A percentile compares a stretch with the other conserved stretches of the same genome.
phyloP scores from a whole-genome alignment of 2,329 filamentous ascomycete genomes.

The Canariomyces notabilis region DNA sequence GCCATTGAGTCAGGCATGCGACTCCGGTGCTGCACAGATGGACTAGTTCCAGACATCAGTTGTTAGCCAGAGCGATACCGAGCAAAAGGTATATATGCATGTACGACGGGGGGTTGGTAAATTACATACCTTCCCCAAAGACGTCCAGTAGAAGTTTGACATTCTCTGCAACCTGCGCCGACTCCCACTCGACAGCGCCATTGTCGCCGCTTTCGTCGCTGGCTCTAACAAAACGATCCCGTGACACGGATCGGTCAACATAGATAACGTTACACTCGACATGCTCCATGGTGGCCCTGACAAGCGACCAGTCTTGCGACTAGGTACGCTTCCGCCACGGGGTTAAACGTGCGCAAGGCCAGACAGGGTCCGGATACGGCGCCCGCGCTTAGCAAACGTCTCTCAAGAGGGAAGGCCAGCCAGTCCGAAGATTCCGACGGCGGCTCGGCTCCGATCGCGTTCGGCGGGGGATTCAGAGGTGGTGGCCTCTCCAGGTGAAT shows the following conservation, averaged over 20 bases:
- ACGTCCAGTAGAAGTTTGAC: slow-evolving; percentile 47
- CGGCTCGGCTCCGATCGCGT: slow-evolving; percentile 19
- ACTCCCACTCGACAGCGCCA: slow-evolving; percentile 29
- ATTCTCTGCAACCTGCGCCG: slow-evolving; percentile 40
- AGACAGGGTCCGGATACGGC: slow-evolving; percentile 12
- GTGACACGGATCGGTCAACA: slow-evolving; percentile 49
- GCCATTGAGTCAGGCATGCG: slow-evolving; percentile 49
- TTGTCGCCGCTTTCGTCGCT: slow-evolving; percentile 18
- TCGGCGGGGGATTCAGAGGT: not conserved
- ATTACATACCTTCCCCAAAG: slow-evolving; percentile 54
- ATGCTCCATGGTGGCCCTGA: slow-evolving; percentile 52
- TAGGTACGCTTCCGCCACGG: slow-evolving; percentile 51
- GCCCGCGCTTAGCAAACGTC: slow-evolving; percentile 8
- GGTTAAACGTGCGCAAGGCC: slow-evolving; percentile 16
- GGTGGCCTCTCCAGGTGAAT: not conserved
- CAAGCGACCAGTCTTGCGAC: slow-evolving; percentile 57
- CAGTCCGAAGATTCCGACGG: slow-evolving; percentile 14
- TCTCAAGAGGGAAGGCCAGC: slow-evolving; percentile 9
- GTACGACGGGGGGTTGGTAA: too few relatives aligned
- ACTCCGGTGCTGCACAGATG: slow-evolving; percentile 50
- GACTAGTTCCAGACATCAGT: slow-evolving; percentile 35
- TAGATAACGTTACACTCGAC: slow-evolving; percentile 56
- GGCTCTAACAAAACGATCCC: slow-evolving; percentile 36
- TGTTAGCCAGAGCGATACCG: not conserved
- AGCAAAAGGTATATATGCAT: slow-evolving; percentile 21